Conservation (phyloP, 805 yeast species). For the Candida chilensis region DNA sequence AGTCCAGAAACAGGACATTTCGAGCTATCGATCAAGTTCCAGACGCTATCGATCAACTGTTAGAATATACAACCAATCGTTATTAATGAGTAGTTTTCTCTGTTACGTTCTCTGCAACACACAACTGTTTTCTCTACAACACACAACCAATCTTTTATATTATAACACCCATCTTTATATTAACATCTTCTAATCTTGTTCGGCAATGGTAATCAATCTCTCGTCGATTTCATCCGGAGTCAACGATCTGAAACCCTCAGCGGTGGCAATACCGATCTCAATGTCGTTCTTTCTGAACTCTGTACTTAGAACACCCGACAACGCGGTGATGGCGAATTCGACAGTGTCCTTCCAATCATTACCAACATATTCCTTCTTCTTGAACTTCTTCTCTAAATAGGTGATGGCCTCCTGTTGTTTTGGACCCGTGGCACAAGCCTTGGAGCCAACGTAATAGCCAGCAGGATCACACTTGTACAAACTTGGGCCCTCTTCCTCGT, state of each 20-base stretch:
- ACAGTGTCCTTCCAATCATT: constrained; percentile 88
- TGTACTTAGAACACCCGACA: constrained; percentile 81
- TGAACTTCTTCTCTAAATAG: constrained; percentile 81
- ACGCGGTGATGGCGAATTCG: constrained; percentile 79
- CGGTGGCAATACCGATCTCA: constrained; percentile 83
- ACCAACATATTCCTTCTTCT: constrained; percentile 55
- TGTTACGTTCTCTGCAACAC: not conserved
- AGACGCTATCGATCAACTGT: no score
- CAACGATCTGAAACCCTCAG: constrained; percentile 61
- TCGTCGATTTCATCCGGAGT: constrained; percentile 89
- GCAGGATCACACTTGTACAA: constrained; percentile 95
- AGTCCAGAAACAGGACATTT: no score
- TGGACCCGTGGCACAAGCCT: constrained; percentile 93
- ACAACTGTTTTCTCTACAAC: not conserved
- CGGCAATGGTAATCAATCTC: constrained; percentile 89
- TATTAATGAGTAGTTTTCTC: not conserved
- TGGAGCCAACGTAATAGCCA: constrained; percentile 85
- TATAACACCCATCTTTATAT: not conserved
- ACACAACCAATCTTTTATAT: not conserved
- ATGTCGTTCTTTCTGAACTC: constrained; percentile 91
- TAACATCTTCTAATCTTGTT: constrained; percentile 57
- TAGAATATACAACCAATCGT: not conserved
- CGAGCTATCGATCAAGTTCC: no score
- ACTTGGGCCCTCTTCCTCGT: constrained; percentile 85
- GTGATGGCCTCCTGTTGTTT: constrained; percentile 94